Conservation (phyloP, 2,329 filamentous ascomycete species). For the Beauveria medogensis region DNA sequence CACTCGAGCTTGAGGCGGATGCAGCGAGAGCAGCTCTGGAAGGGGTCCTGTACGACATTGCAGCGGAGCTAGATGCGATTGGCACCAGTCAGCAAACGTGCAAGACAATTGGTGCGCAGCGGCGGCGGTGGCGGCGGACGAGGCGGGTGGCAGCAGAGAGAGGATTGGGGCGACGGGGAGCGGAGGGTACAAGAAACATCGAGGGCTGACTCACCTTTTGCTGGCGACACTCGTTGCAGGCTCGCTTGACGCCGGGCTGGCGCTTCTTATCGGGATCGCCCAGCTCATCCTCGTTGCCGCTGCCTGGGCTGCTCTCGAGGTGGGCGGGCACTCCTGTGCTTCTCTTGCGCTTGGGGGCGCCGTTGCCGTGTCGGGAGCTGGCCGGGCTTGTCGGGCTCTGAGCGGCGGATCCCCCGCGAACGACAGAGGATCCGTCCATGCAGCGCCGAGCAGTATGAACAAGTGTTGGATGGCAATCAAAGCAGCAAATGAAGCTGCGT, state of each 20-base stretch:
- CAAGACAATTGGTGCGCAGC: background rate
- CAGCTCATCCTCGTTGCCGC: slow-evolving; percentile 48
- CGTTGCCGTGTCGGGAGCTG: slow-evolving; percentile 43
- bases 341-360: slow-evolving; percentile 49
- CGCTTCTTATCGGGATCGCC: slow-evolving; percentile 52
- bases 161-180: background rate
- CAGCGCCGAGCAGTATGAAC: slow-evolving; percentile 19
- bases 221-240: slow-evolving; percentile 78
- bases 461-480: slow-evolving; percentile 11
- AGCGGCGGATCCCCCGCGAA: slow-evolving; percentile 36
- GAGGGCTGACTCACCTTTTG: slow-evolving; percentile 59
- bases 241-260: slow-evolving; percentile 65
- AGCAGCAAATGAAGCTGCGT: slow-evolving; percentile 4
- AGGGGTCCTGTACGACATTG: slow-evolving; percentile 76
- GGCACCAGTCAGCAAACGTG: background rate
- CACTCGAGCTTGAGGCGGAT: slow-evolving; percentile 72
- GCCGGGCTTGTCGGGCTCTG: slow-evolving; percentile 49
- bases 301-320: slow-evolving; percentile 55
- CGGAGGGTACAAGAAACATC: no score
- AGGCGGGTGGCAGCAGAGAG: background rate
- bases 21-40: slow-evolving; percentile 69
- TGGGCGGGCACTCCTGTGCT: slow-evolving; percentile 40
- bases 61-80: slow-evolving; percentile 56
- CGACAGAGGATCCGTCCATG: slow-evolving; percentile 43
- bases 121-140: background rate